These are phyloP conservation scores for Purshia tridentata DNA, from an alignment of 306 rosid species.

Conservation along the genomic window DNA sequence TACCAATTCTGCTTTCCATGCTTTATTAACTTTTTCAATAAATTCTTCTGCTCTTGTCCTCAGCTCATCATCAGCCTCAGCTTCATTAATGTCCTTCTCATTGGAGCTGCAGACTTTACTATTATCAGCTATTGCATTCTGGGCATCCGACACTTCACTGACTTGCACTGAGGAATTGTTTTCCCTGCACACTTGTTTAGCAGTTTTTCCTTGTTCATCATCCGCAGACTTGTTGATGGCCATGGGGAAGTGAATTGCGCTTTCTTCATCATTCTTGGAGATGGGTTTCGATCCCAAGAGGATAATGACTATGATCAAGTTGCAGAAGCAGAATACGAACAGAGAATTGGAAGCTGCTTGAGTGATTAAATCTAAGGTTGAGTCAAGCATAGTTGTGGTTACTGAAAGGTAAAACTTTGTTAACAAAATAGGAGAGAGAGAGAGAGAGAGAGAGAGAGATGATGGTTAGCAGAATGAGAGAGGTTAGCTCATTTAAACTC, in stretches of 20 bases:
- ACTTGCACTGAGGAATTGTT: conserved; percentile 12
- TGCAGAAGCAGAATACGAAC: conserved; percentile 62
- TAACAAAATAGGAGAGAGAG: background rate
- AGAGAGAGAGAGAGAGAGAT: conserved; percentile 3
- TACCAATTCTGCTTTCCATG: conserved; percentile 52
- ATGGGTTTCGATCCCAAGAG: conserved; percentile 41
- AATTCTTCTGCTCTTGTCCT: conserved; percentile 62
- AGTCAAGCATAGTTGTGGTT: conserved; percentile 44
- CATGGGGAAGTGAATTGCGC: background rate
- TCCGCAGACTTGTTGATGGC: background rate
- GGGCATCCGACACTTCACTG: conserved; percentile 20
- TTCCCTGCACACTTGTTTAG: background rate
- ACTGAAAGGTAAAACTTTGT: background rate
- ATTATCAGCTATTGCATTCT: conserved; percentile 8
- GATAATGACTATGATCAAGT: conserved; percentile 55
- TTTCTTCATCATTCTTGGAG: conserved; percentile 22
- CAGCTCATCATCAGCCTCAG: conserved; percentile 41
- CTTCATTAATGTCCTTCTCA: conserved; percentile 20
- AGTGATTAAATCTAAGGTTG: conserved; percentile 41
- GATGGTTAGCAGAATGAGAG: conserved; percentile 11
- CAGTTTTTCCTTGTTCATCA: conserved; percentile 11
- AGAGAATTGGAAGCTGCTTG: conserved; percentile 58
- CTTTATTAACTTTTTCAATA: conserved; percentile 54
- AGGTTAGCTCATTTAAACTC: background rate
- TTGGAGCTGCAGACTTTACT: conserved; percentile 4